phyloP scores from a whole-genome alignment of 2,329 filamentous ascomycete species.

The Rutstroemia sydowiana region DNA sequence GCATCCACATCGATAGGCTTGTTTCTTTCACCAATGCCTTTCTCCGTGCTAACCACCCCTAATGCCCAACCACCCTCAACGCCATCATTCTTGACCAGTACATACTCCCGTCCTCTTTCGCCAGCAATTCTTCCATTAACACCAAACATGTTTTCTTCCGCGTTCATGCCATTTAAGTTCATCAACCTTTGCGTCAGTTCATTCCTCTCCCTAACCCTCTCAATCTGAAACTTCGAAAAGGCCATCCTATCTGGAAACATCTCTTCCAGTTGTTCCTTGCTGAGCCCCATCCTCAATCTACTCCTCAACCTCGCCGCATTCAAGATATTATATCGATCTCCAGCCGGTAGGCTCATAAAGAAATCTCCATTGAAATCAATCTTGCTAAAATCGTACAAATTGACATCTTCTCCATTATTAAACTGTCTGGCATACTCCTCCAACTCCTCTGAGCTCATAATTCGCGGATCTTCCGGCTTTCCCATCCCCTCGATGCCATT shows the following conservation, averaged over 20 bases:
- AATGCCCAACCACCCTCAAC: slow-evolving; percentile 94
- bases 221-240: slow-evolving; percentile 94
- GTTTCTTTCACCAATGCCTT: slow-evolving; percentile 68
- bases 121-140: slow-evolving; percentile 59
- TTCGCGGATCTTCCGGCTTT: slow-evolving; percentile 81
- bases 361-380: slow-evolving; percentile 97
- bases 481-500: slow-evolving; percentile 77
- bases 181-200: slow-evolving; percentile 91
- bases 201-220: slow-evolving; percentile 85
- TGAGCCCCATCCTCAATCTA: slow-evolving; percentile 87
- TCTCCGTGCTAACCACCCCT: slow-evolving; percentile 83
- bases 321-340: slow-evolving; percentile 93
- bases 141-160: slow-evolving; percentile 61
- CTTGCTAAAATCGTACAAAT: slow-evolving; percentile 92
- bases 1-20: slow-evolving; percentile 90
- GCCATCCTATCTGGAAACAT: slow-evolving; percentile 99
- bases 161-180: slow-evolving; percentile 86
- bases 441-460: slow-evolving; percentile 92
- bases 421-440: slow-evolving; percentile 93
- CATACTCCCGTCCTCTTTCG: slow-evolving; percentile 88
- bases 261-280: slow-evolving; percentile 86
- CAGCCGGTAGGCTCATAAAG: slow-evolving; percentile 81
- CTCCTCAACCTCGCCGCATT: slow-evolving; percentile 88
- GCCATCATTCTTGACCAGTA: slow-evolving; percentile 90
- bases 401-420: slow-evolving; percentile 83